Evolutionary conservation across 495 filamentous ascomycete species (phyloP).

Genomic region (Penicillium lividum): DNA sequence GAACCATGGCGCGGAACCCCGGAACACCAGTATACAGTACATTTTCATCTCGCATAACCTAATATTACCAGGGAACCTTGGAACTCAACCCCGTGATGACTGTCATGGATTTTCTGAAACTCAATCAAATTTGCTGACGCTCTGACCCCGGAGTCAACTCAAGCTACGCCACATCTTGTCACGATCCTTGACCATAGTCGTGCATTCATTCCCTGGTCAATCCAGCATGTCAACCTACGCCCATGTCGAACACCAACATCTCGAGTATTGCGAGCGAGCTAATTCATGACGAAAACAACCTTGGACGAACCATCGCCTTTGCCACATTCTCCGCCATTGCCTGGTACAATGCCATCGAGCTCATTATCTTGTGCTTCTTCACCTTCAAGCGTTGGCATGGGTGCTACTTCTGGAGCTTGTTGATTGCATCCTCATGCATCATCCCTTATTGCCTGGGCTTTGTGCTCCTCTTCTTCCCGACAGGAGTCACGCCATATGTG

Average conservation of each 20-base stretch:
- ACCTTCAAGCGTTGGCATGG: slow-evolving; percentile 39
- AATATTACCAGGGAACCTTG: neutral
- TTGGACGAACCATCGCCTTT: neutral
- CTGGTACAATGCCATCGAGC: slow-evolving; percentile 39
- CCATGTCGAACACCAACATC: neutral
- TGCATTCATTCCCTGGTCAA: neutral
- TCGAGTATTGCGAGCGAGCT: neutral
- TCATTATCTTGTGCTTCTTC: slow-evolving; percentile 36
- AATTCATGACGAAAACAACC: neutral
- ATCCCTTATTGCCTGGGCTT: slow-evolving; percentile 41
- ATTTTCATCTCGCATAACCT: neutral
- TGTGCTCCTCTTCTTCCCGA: slow-evolving; percentile 43
- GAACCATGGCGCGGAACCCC: neutral
- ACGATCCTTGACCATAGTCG: too few species aligned
- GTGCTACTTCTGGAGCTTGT: slow-evolving; percentile 47
- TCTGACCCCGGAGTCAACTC: neutral
- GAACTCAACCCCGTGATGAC: neutral
- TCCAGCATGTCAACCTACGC: neutral
- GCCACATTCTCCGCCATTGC: neutral
- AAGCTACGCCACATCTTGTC: too few species aligned
- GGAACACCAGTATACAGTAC: neutral
- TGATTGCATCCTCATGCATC: slow-evolving; percentile 39
- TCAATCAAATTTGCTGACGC: neutral
- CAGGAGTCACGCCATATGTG: slow-evolving; percentile 14
- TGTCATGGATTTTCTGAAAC: neutral